phyloP scores from a whole-genome alignment of 257 asterid genomes.

The Craterostigma plantagineum region DNA sequence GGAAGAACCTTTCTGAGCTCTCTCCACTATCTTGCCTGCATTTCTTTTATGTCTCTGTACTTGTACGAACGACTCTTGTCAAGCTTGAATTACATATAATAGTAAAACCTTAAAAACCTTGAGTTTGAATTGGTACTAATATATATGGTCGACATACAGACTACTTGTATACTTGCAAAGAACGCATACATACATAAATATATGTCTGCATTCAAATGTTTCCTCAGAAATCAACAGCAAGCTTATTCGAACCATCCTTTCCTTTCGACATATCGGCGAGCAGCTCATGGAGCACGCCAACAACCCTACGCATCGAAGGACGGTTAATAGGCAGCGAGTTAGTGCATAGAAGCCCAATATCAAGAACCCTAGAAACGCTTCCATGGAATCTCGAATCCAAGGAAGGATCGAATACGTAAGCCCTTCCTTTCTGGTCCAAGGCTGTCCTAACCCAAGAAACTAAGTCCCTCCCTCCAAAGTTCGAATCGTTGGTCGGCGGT shows the following conservation, averaged over 20 bases:
- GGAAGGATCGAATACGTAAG: constrained; percentile 30
- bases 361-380: constrained; percentile 27
- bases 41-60: constrained; percentile 25
- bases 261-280: constrained; percentile 8
- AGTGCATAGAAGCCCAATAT: constrained; percentile 42
- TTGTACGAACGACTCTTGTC: constrained; percentile 26
- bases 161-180: too few relatives aligned
- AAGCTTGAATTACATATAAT: constrained; percentile 8
- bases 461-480: constrained; percentile 35
- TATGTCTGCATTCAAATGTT: too few relatives aligned
- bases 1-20: constrained; percentile 25
- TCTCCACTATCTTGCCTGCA: constrained; percentile 26
- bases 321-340: constrained; percentile 39
- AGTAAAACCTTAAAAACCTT: too few relatives aligned
- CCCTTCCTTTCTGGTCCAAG: constrained; percentile 24
- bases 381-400: constrained; percentile 22
- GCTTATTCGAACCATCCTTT: too few relatives aligned
- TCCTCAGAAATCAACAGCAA: too few relatives aligned
- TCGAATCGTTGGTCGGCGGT: constrained; percentile 20
- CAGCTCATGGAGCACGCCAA: constrained; percentile 39
- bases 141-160: too few relatives aligned
- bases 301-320: constrained; percentile 70
- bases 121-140: too few relatives aligned
- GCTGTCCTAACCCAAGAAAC: constrained; percentile 29
- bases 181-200: too few relatives aligned